These are phyloP conservation scores for Pisolithus marmoratus DNA, from an alignment of 768 basidiomycete species.

Conservation along the genomic window DNA sequence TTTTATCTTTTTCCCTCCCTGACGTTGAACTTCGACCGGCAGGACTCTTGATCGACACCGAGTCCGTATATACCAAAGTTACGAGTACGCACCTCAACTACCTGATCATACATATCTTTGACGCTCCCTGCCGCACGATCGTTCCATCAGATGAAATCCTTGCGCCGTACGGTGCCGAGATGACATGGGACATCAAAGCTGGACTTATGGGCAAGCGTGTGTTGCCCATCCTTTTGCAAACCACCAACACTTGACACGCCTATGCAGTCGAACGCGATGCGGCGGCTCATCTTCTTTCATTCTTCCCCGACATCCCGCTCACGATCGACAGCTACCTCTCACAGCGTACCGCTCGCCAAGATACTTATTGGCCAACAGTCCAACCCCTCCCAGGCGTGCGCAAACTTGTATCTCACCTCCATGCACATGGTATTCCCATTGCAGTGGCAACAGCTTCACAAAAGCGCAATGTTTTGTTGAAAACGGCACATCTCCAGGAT, in stretches of 20 bases:
- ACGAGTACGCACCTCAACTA: conserved; percentile 50
- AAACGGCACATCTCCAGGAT: conserved; percentile 54
- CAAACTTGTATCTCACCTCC: conserved; percentile 67
- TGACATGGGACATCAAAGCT: conserved; percentile 90
- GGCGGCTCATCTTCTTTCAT: conserved; percentile 63
- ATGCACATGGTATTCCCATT: conserved; percentile 63
- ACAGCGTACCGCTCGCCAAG: conserved; percentile 53
- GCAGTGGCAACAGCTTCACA: conserved; percentile 76
- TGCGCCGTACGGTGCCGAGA: conserved; percentile 60
- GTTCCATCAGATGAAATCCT: conserved; percentile 59
- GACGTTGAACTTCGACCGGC: conserved; percentile 5
- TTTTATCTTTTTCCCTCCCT: neutral
- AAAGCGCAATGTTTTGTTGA: conserved; percentile 59
- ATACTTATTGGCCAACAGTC: conserved; percentile 63
- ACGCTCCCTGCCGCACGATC: neutral
- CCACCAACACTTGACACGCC: neutral
- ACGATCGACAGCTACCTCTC: conserved; percentile 53
- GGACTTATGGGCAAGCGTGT: conserved; percentile 83
- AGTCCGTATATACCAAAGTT: conserved; percentile 69
- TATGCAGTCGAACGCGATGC: conserved; percentile 59
- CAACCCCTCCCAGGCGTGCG: conserved; percentile 67
- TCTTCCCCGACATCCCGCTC: conserved; percentile 69
- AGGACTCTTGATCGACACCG: conserved; percentile 77
- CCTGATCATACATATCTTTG: neutral
- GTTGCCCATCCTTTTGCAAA: conserved; percentile 6